Base-by-base conservation (phyloP, 805 yeast genomes). In the Millerago galiae region DNA sequence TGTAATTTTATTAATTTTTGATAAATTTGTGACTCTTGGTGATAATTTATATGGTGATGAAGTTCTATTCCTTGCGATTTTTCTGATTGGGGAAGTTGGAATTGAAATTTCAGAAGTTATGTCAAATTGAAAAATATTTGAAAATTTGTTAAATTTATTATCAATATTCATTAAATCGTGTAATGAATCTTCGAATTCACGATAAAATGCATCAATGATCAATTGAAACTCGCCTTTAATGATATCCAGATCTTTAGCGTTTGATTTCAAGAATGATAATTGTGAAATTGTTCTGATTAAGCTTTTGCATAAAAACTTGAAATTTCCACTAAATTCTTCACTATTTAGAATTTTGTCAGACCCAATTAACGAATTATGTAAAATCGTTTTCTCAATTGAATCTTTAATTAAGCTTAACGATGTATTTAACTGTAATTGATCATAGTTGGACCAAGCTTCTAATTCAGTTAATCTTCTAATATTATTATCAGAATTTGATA, bases 361-460 rank as follows among this genome's bases (percentile, higher is more conserved):
- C 26, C 77, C 59, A 5, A 75, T 60, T 0, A 83, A 73, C 1
- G 86, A 72, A 47, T 72, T 72, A 43, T 75, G 70, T 17, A 81
- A 58, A 6, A 81, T 66, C 30, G 80, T 80, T 40, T 66, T 70
- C 33, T 79, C 79, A 3, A 77, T 59, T 0, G 69, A 57, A 18
- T 74, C 77, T 28, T 67, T 70, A 29, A 81, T 57, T 26, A 68
- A 54, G 1, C 61, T 58, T 4, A 78, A 54, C 36, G 67, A 59
- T 2, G 61, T 53, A 13, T 73, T 69, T 43, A 72, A 75, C 1
- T 68, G 44, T 2, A 55, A 41, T 3, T 72, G 62, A 56, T 77
- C 77, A 27, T 56, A 51, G 0, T 64, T 67, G 13, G 65, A 51
- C 89, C 90, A 83, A 4, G 71, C 63, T 28, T 77, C 82, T 50